Evolutionary conservation across 1,139 yeast genomes (phyloP).

Genomic region (Saccharomyces hybrid): DNA sequence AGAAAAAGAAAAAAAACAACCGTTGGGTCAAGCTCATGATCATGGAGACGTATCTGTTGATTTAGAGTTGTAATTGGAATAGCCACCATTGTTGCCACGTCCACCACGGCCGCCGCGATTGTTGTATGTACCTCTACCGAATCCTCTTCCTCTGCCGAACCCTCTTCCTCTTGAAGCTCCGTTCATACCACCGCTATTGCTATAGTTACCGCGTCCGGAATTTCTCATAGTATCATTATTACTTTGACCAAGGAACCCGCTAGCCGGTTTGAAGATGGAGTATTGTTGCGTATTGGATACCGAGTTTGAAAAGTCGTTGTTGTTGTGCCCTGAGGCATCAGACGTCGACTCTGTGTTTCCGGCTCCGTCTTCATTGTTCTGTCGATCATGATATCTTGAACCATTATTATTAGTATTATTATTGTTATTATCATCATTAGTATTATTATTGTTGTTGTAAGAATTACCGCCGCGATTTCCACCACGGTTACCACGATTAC

Average conservation of each 20-base stretch:
- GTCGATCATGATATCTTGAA: slow-evolving; percentile 1
- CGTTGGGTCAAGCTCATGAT: not conserved
- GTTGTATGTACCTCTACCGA: slow-evolving; percentile 2
- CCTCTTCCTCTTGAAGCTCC: slow-evolving; percentile 14
- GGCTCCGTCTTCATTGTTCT: not conserved
- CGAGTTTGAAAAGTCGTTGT: not conserved
- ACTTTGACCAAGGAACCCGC: slow-evolving; percentile 17
- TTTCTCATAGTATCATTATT: slow-evolving; percentile 4
- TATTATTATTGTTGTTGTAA: slow-evolving; percentile 1
- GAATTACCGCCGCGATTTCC: slow-evolving; percentile 7
- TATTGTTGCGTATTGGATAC: slow-evolving; percentile 9
- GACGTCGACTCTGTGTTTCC: not conserved
- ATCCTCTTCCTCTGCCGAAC: slow-evolving; percentile 9
- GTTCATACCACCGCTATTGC: slow-evolving; percentile 9
- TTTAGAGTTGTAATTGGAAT: not conserved
- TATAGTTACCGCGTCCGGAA: slow-evolving; percentile 4
- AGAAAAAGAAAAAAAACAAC: too few relatives aligned
- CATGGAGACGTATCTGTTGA: not conserved
- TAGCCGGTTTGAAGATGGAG: slow-evolving; percentile 26
- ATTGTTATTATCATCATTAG: not conserved
- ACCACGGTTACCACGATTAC: slow-evolving; percentile 8
- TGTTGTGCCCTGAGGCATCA: not conserved
- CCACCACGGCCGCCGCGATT: slow-evolving; percentile 3
- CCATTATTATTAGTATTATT: slow-evolving; percentile 3
- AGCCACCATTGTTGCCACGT: slow-evolving; percentile 14